Percentiles rank a stretch among this genome's conserved stretches.
Evolutionary conservation across 352 stramenopile genomes (phyloP).

Genomic region (Globisporangium barbulae): DNA sequence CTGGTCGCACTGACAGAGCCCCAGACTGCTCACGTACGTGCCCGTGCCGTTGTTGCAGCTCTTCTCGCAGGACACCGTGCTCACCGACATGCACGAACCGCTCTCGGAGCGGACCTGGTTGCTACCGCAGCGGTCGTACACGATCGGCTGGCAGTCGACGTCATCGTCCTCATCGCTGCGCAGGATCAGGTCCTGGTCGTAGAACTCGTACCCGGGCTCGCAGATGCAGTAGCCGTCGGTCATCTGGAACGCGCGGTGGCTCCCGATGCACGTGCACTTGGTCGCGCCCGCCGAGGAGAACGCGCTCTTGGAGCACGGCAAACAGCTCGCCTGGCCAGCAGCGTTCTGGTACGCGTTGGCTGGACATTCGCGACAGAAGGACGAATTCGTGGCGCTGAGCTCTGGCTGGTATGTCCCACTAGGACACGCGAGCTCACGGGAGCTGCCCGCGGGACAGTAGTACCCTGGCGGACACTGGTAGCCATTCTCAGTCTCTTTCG

Average conservation of each 20-base stretch:
- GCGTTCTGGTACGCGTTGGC: slow-evolving; percentile 78
- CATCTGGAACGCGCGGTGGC: slow-evolving; percentile 89
- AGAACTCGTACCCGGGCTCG: slow-evolving; percentile 89
- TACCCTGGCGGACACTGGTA: slow-evolving; percentile 79
- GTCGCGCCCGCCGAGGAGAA: slow-evolving; percentile 49
- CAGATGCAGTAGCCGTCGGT: slow-evolving; percentile 91
- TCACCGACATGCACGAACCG: slow-evolving; percentile 59
- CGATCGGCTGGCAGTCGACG: slow-evolving; percentile 90
- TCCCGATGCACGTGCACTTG: slow-evolving; percentile 81
- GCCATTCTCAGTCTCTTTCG: slow-evolving; percentile 60
- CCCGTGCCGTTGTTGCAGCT: slow-evolving; percentile 71
- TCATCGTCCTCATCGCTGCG: slow-evolving; percentile 80
- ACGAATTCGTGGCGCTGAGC: slow-evolving; percentile 35
- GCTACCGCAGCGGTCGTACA: slow-evolving; percentile 81
- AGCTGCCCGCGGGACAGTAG: slow-evolving; percentile 70
- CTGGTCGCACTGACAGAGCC: slow-evolving; percentile 86
- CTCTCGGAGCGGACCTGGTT: slow-evolving; percentile 71
- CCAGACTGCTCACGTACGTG: slow-evolving; percentile 69
- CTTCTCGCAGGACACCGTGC: slow-evolving; percentile 38
- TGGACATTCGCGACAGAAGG: slow-evolving; percentile 63
- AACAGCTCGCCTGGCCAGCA: slow-evolving; percentile 61
- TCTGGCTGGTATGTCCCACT: slow-evolving; percentile 75
- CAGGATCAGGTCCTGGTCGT: slow-evolving; percentile 82
- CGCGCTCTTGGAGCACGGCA: slow-evolving; percentile 85
- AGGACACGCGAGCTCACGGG: slow-evolving; percentile 58